A percentile compares a stretch with the other conserved stretches of the same genome.
These are phyloP conservation scores for Cytospora piceicola DNA, from an alignment of 2,329 filamentous ascomycete species.

Conservation along the genomic window DNA sequence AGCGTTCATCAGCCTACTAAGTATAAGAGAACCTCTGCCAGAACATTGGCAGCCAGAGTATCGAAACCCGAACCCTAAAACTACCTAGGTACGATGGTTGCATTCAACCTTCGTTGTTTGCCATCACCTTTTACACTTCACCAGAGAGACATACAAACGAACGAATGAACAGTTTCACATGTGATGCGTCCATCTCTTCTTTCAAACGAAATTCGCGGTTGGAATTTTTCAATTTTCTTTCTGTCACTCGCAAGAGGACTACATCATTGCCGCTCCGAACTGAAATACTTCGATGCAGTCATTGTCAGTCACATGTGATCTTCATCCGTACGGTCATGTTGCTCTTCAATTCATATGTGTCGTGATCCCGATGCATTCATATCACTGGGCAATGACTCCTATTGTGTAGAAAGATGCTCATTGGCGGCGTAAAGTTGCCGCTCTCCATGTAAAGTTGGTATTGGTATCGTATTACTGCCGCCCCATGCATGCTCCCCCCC, in stretches of 20 bases:
- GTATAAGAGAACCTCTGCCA: too few relatives aligned
- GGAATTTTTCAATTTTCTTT: not conserved
- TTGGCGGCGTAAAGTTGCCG: not conserved
- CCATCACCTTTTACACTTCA: not conserved
- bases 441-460: constrained; percentile 3
- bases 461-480: constrained; percentile 26
- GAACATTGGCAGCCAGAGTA: too few relatives aligned
- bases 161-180: not conserved
- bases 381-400: not conserved
- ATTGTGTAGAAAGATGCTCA: not conserved
- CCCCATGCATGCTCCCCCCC: not conserved
- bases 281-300: not conserved
- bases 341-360: not conserved
- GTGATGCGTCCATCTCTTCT: not conserved
- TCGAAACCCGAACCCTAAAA: not conserved
- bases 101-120: not conserved
- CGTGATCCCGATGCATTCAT: not conserved
- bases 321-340: not conserved
- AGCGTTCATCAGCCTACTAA: not conserved
- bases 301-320: constrained; percentile 5
- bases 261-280: not conserved
- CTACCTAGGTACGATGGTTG: too few relatives aligned
- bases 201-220: not conserved
- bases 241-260: not conserved
- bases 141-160: too few relatives aligned